Base-by-base conservation (phyloP, 192 early-diverging fungal species). In the Backusella macrospora region DNA sequence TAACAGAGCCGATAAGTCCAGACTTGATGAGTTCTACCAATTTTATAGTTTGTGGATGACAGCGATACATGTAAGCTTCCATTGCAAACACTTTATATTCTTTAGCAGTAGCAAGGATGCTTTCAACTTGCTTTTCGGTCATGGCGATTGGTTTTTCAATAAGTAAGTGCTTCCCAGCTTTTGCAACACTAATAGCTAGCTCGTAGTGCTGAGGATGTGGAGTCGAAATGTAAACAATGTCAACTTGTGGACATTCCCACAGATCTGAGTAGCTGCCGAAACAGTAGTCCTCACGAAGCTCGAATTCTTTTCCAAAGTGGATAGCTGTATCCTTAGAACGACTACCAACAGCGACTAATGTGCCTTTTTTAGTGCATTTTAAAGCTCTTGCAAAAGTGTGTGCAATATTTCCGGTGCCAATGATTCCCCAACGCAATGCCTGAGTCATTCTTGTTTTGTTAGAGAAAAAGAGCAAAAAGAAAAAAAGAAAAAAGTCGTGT, bases 171-270 rank as follows among this genome's bases (percentile, higher is more conserved):
- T 91, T 91, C 8, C 85, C 83, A 13, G 85, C 82, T n/a, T 88
- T 71, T 29, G 90, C 73, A 0, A 83, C 78, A 48, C 76, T 68
- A 12, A 85, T 79, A 6, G 86, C 85, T 6, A 87, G 80, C 12
- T 80, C 78, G 64, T 77, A 87, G 70, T 94, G 92, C 7, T 86
- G 79, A 49, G 85, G 82, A 69, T 90, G 87, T 15, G 92, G 92
- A 2, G 89, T 87, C 43, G 87, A 88, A 38, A 94, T 86, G 34
- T 92, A 81, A 15, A 93, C 88, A 15, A 91, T 81, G 37, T 92
- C 83, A 38, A 94, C 82, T 9, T 82, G 78, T 13, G 74, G 55
- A 45, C 84, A 83, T 5, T 74, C 66, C 13, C 91, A 68, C 44
- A 93, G 63, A 8, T 86, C 82, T 2, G 84, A 79, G 38, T 86